Evolutionary conservation across 148 eudicot genomes (phyloP), one percentile per base, ranked within the genome.

Genomic region (Linanthus parryae): DNA sequence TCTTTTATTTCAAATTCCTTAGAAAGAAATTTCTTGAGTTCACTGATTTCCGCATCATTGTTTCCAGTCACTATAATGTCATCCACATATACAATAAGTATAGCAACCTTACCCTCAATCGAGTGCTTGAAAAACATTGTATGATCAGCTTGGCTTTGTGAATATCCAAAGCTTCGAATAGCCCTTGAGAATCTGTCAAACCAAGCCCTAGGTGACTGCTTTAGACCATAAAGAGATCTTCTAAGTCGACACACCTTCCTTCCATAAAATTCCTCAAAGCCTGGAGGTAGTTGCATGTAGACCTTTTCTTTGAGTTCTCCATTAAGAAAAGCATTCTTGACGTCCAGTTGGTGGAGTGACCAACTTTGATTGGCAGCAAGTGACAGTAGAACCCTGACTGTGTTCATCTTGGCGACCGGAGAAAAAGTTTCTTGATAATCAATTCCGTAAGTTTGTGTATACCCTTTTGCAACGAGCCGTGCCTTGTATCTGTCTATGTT

Each of bases 171-270:
- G 1, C 8, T 19, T 14, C 23, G 20, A 3, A 44, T 19, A 7
- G 26, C 48, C 26, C 23, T 19, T 7, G 24, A 19, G 11, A 44
- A 44, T 44, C 48, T 14, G 11, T 44, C 26, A 42, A 42, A 42
- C 3, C 45, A 42, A 42, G 45, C 45, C 20, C 12, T 20, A 42
- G 45, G 20, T 16, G 48, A 44, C 10, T 44, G 48, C 23, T 44
- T 44, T 21, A 5, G n/a, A 0, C 48, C 48, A 10, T 44, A 44
- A 2, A 42, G 12, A 6, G 48, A 44, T 27, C 23, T 44, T 11
- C 23, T 44, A 14, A 44, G 48, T 19, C 23, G 1, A 27, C 26
- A 44, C 1, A 44, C 48, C 10, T 19, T 44, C 2, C 16, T 7
- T 44, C 23, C 11, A n/a, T 20, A 2, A 14, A 14, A 19, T 19